Conservation (phyloP, 129 eudicot species). For the Solidago caesia region DNA sequence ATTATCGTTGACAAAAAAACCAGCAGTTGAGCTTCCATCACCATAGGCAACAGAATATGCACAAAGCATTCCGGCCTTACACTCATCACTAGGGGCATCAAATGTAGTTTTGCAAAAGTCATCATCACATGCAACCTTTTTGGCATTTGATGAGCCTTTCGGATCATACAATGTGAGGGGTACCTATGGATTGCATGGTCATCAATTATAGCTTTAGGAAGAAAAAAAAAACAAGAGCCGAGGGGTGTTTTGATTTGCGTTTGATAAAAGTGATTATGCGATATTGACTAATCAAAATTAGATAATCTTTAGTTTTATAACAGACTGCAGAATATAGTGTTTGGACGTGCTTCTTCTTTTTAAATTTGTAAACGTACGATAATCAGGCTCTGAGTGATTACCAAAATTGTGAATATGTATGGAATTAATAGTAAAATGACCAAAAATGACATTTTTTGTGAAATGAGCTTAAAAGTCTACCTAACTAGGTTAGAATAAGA, state of each 20-base stretch:
- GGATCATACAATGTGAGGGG: slow-evolving; percentile 57
- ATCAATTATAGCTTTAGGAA: neutral
- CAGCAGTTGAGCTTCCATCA: slow-evolving; percentile 85
- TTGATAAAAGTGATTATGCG: neutral
- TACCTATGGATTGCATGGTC: slow-evolving; percentile 40
- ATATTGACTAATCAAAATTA: neutral
- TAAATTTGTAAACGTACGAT: no score
- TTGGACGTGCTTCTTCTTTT: neutral
- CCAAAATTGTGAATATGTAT: neutral
- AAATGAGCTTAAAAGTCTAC: neutral
- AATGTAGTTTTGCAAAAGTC: slow-evolving; percentile 51
- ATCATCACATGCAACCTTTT: slow-evolving; percentile 59
- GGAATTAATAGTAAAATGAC: neutral
- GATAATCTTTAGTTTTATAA: neutral
- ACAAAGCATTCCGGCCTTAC: slow-evolving; percentile 62
- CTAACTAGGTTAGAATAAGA: neutral
- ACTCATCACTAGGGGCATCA: slow-evolving; percentile 39
- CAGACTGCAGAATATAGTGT: neutral
- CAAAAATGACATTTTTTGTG: neutral
- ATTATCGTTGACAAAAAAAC: slow-evolving; percentile 63
- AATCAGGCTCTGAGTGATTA: neutral
- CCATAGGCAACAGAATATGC: slow-evolving; percentile 76
- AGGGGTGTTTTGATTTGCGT: neutral
- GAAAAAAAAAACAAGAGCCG: no score
- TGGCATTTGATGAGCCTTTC: slow-evolving; percentile 56